Evolutionary conservation across 2,329 filamentous ascomycete genomes (phyloP).

Genomic region (Westerdykella ornata): DNA sequence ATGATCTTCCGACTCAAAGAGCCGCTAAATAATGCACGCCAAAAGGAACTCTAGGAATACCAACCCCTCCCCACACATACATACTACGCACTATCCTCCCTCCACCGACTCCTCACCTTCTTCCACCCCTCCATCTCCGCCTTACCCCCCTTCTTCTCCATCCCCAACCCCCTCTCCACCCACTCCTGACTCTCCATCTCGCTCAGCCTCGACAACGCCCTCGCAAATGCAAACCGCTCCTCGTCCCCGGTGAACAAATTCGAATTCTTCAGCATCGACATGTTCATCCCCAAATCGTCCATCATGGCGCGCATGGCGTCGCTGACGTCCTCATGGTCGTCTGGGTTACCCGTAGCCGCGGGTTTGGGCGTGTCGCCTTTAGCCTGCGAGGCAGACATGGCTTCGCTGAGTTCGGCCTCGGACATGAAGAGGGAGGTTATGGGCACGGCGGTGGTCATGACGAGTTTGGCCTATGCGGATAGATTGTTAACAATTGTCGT

Average conservation of each 20-base stretch:
- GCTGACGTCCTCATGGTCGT: constrained; percentile 50
- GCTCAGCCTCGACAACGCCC: constrained; percentile 72
- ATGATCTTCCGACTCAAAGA: no score
- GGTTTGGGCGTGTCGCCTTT: constrained; percentile 34
- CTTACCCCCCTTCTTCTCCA: constrained; percentile 60
- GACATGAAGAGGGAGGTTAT: constrained; percentile 81
- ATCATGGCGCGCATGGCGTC: constrained; percentile 72
- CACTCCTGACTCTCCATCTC: constrained; percentile 95
- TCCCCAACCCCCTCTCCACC: constrained; percentile 70
- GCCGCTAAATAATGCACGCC: no score
- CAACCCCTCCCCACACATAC: not conserved
- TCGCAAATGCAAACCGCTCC: constrained; percentile 90
- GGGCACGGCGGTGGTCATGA: constrained; percentile 82
- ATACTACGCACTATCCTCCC: constrained; percentile 39
- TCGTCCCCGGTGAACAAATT: constrained; percentile 90
- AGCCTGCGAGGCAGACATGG: constrained; percentile 39
- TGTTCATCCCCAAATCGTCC: constrained; percentile 81
- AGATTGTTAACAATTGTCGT: no score
- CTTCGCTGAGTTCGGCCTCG: constrained; percentile 43
- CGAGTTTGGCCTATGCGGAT: constrained; percentile 77
- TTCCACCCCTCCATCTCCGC: constrained; percentile 59
- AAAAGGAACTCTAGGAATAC: not conserved
- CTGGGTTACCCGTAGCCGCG: constrained; percentile 22
- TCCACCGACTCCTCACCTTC: constrained; percentile 59
- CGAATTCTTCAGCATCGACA: constrained; percentile 75